Evolutionary conservation across 2,329 filamentous ascomycete genomes (phyloP).

Genomic region (Pestalotiopsis sp.): DNA sequence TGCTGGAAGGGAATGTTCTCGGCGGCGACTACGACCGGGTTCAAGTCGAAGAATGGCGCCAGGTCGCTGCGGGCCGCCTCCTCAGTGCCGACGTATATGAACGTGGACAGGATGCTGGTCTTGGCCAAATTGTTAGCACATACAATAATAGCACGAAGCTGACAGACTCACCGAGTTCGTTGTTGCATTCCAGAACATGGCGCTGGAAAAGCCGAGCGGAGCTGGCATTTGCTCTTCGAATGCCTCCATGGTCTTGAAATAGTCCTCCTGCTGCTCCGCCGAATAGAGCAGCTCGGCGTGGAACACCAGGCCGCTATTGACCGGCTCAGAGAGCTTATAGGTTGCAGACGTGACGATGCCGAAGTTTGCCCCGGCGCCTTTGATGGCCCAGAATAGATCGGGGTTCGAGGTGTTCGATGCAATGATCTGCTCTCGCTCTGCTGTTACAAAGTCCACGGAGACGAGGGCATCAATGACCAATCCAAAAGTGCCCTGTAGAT

Average conservation of each 20-base stretch:
- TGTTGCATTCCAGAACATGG: too few species aligned
- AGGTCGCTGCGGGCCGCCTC: too few species aligned
- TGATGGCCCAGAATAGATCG: slow-evolving; percentile 16
- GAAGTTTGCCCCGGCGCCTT: slow-evolving; percentile 17
- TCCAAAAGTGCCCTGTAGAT: neutral
- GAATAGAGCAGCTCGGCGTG: neutral
- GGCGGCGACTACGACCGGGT: neutral
- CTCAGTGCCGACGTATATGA: too few species aligned
- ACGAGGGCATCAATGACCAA: neutral
- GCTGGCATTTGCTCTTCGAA: too few species aligned
- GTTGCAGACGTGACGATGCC: slow-evolving; percentile 12
- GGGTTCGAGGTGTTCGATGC: neutral
- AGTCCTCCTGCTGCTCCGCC: neutral
- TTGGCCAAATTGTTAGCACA: too few species aligned
- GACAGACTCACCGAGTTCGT: too few species aligned
- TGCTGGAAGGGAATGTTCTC: neutral
- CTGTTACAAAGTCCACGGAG: neutral
- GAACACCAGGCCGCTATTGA: slow-evolving; percentile 5
- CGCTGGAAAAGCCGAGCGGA: too few species aligned
- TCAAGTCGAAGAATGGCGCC: too few species aligned
- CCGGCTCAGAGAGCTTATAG: neutral
- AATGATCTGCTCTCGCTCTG: neutral
- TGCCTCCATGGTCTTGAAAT: neutral
- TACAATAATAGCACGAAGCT: too few species aligned
- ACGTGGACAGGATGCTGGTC: too few species aligned